A percentile compares a stretch with the other conserved stretches of the same genome.
Conservation (phyloP, 192 early-diverging fungal genomes). For the Diversispora epigaea region DNA sequence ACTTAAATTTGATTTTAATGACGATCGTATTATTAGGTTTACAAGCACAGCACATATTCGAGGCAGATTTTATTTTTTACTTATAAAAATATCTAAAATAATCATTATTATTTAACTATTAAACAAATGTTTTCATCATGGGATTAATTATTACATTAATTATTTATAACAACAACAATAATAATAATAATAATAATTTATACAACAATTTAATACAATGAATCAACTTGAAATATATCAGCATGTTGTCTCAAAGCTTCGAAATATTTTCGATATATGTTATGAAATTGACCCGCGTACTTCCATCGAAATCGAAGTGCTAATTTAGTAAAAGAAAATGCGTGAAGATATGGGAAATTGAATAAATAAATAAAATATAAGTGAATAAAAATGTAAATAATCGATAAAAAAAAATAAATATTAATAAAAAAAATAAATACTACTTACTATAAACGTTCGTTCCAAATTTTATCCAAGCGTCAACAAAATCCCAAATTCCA, state of each 20-base stretch:
- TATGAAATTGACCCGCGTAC: neutral
- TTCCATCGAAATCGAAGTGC: neutral
- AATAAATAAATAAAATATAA: neutral
- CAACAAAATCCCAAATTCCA: neutral
- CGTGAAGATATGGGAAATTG: neutral
- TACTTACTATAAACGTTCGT: neutral
- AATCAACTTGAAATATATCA: too few relatives aligned
- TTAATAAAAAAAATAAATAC: neutral
- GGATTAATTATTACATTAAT: too few relatives aligned
- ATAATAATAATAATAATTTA: too few relatives aligned
- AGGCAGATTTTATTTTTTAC: too few relatives aligned
- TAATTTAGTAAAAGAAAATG: neutral
- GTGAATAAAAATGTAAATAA: neutral
- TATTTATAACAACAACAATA: too few relatives aligned
- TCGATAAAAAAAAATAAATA: neutral
- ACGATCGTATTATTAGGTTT: too few relatives aligned
- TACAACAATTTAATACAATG: too few relatives aligned
- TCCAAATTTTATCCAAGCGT: neutral
- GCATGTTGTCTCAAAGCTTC: neutral
- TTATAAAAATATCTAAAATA: too few relatives aligned
- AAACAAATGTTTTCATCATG: too few relatives aligned
- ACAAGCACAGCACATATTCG: too few relatives aligned
- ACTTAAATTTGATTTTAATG: too few relatives aligned
- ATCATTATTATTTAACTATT: too few relatives aligned
- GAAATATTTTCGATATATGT: constrained; percentile 14